Conservation (phyloP, 352 stramenopile species). For the Phytophthora macrochlamydospora region DNA sequence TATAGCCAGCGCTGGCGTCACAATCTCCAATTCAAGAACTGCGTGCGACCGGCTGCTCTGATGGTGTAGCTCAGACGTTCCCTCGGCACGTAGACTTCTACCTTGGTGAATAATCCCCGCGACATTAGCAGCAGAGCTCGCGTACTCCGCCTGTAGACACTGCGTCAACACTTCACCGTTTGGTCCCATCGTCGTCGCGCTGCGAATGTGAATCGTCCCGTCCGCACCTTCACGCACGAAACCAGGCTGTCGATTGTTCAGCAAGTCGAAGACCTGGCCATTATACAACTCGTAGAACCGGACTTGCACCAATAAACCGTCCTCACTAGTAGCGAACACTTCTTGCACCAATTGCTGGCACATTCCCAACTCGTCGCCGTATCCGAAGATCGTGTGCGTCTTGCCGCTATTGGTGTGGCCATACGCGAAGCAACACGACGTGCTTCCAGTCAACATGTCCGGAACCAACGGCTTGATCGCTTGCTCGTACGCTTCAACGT, state of each 20-base stretch:
- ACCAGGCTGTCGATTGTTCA: slow-evolving; percentile 45
- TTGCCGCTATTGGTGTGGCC: slow-evolving; percentile 66
- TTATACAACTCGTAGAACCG: slow-evolving; percentile 71
- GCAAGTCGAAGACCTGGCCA: slow-evolving; percentile 56
- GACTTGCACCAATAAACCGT: slow-evolving; percentile 42
- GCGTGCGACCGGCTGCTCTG: slow-evolving; percentile 60
- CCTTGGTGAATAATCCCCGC: slow-evolving; percentile 29
- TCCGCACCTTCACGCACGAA: slow-evolving; percentile 57
- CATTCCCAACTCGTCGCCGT: slow-evolving; percentile 44
- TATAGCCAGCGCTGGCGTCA: slow-evolving; percentile 40
- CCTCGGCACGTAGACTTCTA: slow-evolving; percentile 30
- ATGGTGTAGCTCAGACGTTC: slow-evolving; percentile 57
- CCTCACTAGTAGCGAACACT: slow-evolving; percentile 27
- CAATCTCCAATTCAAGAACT: slow-evolving; percentile 60
- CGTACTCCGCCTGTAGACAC: slow-evolving; percentile 38
- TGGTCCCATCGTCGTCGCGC: slow-evolving; percentile 45
- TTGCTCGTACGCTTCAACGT: slow-evolving; percentile 36
- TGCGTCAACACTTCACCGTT: slow-evolving; percentile 55
- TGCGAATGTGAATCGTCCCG: slow-evolving; percentile 54
- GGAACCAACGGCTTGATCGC: slow-evolving; percentile 36
- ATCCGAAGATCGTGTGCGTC: slow-evolving; percentile 70
- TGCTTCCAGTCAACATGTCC: slow-evolving; percentile 33
- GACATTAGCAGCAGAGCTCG: slow-evolving; percentile 23
- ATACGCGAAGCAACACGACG: slow-evolving; percentile 63
- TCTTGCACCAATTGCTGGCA: slow-evolving; percentile 43